Conservation (phyloP, 129 eudicot species). For the Escallonia herrerae region DNA sequence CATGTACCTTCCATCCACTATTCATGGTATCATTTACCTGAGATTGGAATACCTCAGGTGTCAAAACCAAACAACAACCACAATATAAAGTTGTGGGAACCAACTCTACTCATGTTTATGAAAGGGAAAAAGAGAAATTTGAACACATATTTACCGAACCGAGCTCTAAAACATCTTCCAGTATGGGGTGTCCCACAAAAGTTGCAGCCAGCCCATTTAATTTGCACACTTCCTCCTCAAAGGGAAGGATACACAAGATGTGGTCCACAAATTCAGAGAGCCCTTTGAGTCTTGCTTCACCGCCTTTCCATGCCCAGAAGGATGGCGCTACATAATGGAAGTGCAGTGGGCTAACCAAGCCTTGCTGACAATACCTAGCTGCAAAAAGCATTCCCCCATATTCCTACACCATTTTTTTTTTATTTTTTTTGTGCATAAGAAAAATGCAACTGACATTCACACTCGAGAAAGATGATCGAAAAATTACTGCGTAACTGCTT, state of each 20-base stretch:
- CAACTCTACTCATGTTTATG: background rate
- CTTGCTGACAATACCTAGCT: constrained; percentile 57
- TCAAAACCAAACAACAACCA: background rate
- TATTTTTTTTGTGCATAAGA: constrained; percentile 16
- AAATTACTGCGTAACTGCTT: constrained; percentile 66
- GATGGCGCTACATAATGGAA: constrained; percentile 97
- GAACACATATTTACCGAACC: constrained; percentile 30
- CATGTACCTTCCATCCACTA: constrained; percentile 44
- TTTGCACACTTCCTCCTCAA: constrained; percentile 69
- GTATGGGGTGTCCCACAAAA: constrained; percentile 90
- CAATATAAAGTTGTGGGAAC: background rate
- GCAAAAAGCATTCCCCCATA: constrained; percentile 57
- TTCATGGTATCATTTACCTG: constrained; percentile 29
- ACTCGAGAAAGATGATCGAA: background rate
- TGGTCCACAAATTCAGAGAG: constrained; percentile 75
- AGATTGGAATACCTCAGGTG: constrained; percentile 5
- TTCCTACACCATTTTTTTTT: constrained; percentile 57
- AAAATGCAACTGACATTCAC: background rate
- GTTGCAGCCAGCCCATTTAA: constrained; percentile 66
- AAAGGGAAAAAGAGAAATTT: background rate
- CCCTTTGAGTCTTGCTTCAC: constrained; percentile 78
- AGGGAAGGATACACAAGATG: constrained; percentile 81
- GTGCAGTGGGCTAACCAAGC: constrained; percentile 45
- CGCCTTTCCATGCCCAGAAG: constrained; percentile 99
- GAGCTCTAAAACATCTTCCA: constrained; percentile 68